Percentiles rank a stretch among this genome's conserved stretches.
phyloP scores from a whole-genome alignment of 1,284 basidiomycete genomes.

The Rhodotorula sp. region DNA sequence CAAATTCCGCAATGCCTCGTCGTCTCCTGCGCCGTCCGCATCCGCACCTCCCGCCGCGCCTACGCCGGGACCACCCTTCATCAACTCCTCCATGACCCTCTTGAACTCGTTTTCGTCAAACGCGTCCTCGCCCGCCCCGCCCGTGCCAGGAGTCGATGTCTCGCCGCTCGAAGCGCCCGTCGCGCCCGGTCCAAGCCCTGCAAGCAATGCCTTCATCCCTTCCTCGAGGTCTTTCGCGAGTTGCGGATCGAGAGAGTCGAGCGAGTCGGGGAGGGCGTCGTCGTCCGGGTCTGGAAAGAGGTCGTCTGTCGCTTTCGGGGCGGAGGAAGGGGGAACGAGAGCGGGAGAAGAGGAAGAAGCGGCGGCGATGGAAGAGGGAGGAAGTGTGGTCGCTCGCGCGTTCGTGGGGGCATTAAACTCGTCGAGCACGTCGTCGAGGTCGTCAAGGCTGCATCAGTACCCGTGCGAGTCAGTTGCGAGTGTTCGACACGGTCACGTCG shows the following conservation, averaged over 20 bases:
- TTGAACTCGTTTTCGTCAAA: slow-evolving; percentile 31
- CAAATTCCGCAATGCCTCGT: slow-evolving; percentile 9
- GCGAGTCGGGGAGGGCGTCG: slow-evolving; percentile 31
- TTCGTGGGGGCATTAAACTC: slow-evolving; percentile 60
- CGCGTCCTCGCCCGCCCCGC: slow-evolving; percentile 39
- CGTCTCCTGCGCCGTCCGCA: slow-evolving; percentile 39
- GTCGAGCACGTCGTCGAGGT: slow-evolving; percentile 40
- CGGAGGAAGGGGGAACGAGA: slow-evolving; percentile 44
- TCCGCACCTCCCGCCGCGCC: slow-evolving; percentile 48
- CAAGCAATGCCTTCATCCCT: slow-evolving; percentile 82
- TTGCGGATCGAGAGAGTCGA: slow-evolving; percentile 48
- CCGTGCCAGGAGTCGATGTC: neutral
- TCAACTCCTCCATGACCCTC: slow-evolving; percentile 36
- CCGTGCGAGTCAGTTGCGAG: neutral
- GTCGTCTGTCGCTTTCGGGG: slow-evolving; percentile 49
- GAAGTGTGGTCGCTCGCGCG: neutral
- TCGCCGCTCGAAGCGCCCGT: too few relatives aligned
- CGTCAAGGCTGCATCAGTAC: slow-evolving; percentile 16
- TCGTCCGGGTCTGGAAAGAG: slow-evolving; percentile 53
- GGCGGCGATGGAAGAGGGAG: slow-evolving; percentile 19
- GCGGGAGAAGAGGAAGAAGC: slow-evolving; percentile 48
- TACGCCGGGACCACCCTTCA: slow-evolving; percentile 41
- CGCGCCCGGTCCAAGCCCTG: slow-evolving; percentile 56
- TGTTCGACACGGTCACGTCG: too few relatives aligned
- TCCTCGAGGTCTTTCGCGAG: slow-evolving; percentile 72